Evolutionary conservation across 2,329 filamentous ascomycete genomes (phyloP), one percentile per base, ranked within the genome.

Genomic region (Fusarium bactridioides): DNA sequence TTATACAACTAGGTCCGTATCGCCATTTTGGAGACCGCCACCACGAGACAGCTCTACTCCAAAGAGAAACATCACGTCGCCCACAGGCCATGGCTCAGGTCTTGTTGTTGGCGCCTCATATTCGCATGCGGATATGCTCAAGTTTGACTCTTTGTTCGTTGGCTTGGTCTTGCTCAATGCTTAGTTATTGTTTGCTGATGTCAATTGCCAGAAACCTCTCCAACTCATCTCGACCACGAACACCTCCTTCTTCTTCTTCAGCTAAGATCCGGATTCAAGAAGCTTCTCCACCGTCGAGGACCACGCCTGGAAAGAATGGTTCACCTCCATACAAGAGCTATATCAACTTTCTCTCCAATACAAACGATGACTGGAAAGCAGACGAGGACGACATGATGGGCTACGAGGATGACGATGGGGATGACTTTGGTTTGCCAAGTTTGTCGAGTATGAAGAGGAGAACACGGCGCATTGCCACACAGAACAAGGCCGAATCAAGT

Each of bases 371-470:
- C 80, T 97, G 94, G 94, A 90, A 90, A 69, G 86, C 90, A 23
- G 91, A 93, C 70, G 91, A 93, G 61, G 93, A 93, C 62, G 93
- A 94, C 72, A 91, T 94, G 76, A 89, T 93, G 79, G 90, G 90
- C 16, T 94, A 96, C 77, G 93, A 91, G 77, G 94, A 97, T 75
- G 93, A 94, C 63, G 93, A 96, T 75, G 95, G 97, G 70, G 95
- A 98, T 81, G 95, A 98, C 80, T 98, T 98, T 82, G 95, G 95
- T 3, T 86, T 98, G 31, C 95, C 95, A 5, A 98, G 94, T 79
- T 89, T 98, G 79, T 93, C 94, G 10, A 97, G 92, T 79, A 96
- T 96, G 92, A 93, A 95, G 77, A 89, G 93, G 74, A 93, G 93
- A 79, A 85, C 87, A 25, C 85, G 84, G 71, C 83, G 85, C 54